Conservation (phyloP, 768 basidiomycete genomes). For the Lactarius akahatsu region DNA sequence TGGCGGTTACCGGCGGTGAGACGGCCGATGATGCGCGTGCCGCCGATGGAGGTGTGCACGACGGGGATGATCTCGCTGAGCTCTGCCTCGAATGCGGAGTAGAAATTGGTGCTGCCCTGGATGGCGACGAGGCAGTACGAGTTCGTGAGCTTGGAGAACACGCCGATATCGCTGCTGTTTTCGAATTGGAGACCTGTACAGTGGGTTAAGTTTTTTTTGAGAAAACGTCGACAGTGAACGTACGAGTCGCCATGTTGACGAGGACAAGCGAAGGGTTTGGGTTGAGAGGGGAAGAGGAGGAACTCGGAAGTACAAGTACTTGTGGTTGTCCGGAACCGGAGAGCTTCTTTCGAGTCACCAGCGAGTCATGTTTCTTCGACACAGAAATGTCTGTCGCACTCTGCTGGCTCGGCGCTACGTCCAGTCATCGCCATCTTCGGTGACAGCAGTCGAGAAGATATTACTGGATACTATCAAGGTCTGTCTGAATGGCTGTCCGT, state of each 20-base stretch:
- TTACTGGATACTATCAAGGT: conserved; percentile 75
- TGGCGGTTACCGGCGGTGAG: conserved; percentile 97
- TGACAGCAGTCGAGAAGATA: conserved; percentile 54
- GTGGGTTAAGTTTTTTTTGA: neutral
- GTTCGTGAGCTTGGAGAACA: conserved; percentile 97
- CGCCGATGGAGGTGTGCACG: conserved; percentile 93
- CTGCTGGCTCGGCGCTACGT: conserved; percentile 9
- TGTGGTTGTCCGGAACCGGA: neutral
- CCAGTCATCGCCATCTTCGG: conserved; percentile 6
- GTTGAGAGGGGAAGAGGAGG: neutral
- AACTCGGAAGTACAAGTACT: neutral
- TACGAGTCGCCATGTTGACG: conserved; percentile 63
- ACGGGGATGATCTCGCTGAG: conserved; percentile 91
- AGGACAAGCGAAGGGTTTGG: neutral
- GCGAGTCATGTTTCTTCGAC: conserved; percentile 12
- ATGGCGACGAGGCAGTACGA: conserved; percentile 94
- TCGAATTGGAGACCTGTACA: conserved; percentile 82
- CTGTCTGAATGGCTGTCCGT: neutral
- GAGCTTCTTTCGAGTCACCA: neutral
- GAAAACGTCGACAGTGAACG: conserved; percentile 32
- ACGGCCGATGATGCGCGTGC: conserved; percentile 91
- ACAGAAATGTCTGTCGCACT: neutral
- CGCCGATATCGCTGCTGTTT: conserved; percentile 93
- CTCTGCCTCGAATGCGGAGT: conserved; percentile 95
- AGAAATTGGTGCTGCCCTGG: conserved; percentile 95